Base-by-base conservation (phyloP, 2,329 filamentous ascomycete genomes). In the Sporothrix dimorphospora region DNA sequence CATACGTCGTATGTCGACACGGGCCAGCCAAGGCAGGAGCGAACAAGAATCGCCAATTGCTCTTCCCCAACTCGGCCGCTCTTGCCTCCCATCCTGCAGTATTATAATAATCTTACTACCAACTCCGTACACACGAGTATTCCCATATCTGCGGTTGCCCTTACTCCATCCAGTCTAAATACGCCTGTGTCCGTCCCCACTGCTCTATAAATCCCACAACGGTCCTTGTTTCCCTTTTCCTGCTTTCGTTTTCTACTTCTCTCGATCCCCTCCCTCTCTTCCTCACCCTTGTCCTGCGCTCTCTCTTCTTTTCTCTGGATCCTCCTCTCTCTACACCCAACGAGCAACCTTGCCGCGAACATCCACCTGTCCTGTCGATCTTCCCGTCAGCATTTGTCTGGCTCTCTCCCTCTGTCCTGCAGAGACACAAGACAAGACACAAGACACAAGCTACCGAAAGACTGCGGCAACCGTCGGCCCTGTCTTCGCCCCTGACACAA, bases 1-100 rank as follows among this genome's bases (percentile, higher is more conserved):
- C 7, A 5, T 12, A 8, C 21, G 19, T 51, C 14, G 12, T 16
- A 55, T 30, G 30, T 40, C 9, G 42, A 63, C 27, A 69, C 66
- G 71, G 65, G 27, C 51, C 63, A 66, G 27, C 71, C 71, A 72
- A 70, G 67, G 66, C 71, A 69, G 65, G 65, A 63, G 27, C 55
- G 30, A 69, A 45, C 65, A 47, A 57, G 68, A 61, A 30, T 61
- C 63, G 61, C 27, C 55, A 66, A 67, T 57, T 66, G 27, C 57
- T 27, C 21, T 34, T 42, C 45, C 24, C 27, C 57, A 42, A 47
- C 42, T n/a, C 38, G 65, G 27, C 42, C 63, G 63, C 42, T 67
- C 65, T 67, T 67, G 65, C 65, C 65, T 24, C 65, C 65, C 16
- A 21, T 34, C 65, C 45, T 51, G 27, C 24, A 51, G 42, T 38